Conservation (phyloP, 495 filamentous ascomycete species). For the Cetradonia linearis region DNA sequence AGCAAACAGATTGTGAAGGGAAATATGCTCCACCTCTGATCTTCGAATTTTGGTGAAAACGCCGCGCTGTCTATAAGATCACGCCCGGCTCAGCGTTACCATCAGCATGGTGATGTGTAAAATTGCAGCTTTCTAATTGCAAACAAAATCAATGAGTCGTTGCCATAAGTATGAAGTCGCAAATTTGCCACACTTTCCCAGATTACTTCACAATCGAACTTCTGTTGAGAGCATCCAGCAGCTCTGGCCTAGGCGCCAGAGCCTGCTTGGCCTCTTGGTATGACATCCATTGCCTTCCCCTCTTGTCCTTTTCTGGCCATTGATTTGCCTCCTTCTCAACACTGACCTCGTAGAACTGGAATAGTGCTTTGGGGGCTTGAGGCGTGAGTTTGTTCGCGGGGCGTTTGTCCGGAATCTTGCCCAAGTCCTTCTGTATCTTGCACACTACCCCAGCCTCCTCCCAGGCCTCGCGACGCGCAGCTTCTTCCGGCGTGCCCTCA, state of each 20-base stretch:
- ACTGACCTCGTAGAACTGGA: slow-evolving; percentile 79
- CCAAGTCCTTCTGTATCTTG: slow-evolving; percentile 70
- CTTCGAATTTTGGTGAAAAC: slow-evolving; percentile 2
- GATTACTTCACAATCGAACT: slow-evolving; percentile 58
- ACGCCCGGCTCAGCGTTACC: neutral
- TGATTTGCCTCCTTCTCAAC: slow-evolving; percentile 71
- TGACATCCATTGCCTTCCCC: slow-evolving; percentile 78
- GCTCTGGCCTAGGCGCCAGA: slow-evolving; percentile 70
- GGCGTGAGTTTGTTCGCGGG: slow-evolving; percentile 46
- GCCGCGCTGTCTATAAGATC: slow-evolving; percentile 10
- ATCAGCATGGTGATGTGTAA: neutral
- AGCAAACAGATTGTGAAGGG: slow-evolving; percentile 1
- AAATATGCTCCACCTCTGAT: slow-evolving; percentile 11
- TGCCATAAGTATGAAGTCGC: neutral
- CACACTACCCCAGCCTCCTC: slow-evolving; percentile 91
- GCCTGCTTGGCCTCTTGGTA: slow-evolving; percentile 70
- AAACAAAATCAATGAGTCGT: neutral
- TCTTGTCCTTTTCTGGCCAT: slow-evolving; percentile 93
- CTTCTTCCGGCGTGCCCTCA: slow-evolving; percentile 59
- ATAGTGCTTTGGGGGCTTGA: slow-evolving; percentile 63
- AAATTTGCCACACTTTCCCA: slow-evolving; percentile 2
- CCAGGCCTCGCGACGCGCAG: slow-evolving; percentile 82
- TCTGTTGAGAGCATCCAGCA: slow-evolving; percentile 73
- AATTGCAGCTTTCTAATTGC: neutral
- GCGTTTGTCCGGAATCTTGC: slow-evolving; percentile 70